Base-by-base conservation (phyloP, 495 filamentous ascomycete species). In the Terfezia boudieri region DNA sequence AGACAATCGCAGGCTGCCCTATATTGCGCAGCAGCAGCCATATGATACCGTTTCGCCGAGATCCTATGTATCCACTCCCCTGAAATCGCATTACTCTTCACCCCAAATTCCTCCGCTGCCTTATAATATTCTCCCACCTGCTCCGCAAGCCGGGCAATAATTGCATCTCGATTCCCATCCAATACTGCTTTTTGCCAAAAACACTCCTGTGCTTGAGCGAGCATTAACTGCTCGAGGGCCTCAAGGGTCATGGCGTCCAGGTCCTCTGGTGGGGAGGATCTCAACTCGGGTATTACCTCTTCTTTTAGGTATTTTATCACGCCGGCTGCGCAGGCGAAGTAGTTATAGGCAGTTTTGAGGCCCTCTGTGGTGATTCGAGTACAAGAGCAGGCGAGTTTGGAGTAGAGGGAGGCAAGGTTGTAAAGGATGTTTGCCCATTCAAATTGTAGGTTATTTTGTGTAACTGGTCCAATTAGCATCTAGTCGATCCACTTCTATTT, bases 171-270 rank as follows among this genome's bases (percentile, higher is more conserved):
- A 64, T 94, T 75, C 10, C 80, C 80, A 64, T 95, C 90, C 72
- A 88, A 89, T 20, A 94, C 90, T 2, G 92, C 90, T 64, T 94
- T 96, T 54, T 89, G 82, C 90, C 90, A 98, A 67, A 89, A 95
- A 65, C 89, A 95, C 67, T 98, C 90, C 61, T 98, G 90, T 37
- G 80, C 86, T 64, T 98, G 88, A 12, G 86, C 90, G 0, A 98
- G 73, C 51, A 93, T 73, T 37, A 98, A 73, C 62, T 89, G 74
- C 58, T 84, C 80, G 16, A 95, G 70, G 52, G 85, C 85, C 60
- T 86, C 82, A 26, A 98, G 68, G 0, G 89, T 92, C 62, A 82
- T 74, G 20, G 76, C 74, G 63, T 98, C 90, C 90, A 98, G 94
- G 58, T 98, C 90, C 66, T 96, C 90, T 2, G 89, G 86, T 3